These are phyloP conservation scores for Fraxinus cuspidata DNA, from an alignment of 257 asterid species.

Conservation along the genomic window DNA sequence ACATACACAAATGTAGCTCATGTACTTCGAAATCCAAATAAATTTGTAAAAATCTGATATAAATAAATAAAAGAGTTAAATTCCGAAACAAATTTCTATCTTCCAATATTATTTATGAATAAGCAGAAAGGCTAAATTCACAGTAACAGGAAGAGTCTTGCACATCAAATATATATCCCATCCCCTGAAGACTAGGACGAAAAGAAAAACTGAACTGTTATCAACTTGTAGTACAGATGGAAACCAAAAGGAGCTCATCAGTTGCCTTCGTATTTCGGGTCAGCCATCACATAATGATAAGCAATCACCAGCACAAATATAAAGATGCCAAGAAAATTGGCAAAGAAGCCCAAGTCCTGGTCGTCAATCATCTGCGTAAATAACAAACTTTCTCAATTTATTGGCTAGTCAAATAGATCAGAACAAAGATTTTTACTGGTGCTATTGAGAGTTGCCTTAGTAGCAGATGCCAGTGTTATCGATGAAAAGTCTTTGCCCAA, in stretches of 20 bases:
- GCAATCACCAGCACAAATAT: slow-evolving; percentile 82
- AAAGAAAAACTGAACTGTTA: slow-evolving; percentile 24
- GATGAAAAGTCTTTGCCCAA: neutral
- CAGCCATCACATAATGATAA: slow-evolving; percentile 90
- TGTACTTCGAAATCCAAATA: neutral
- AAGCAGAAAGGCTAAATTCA: slow-evolving; percentile 23
- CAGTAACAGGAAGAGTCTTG: slow-evolving; percentile 28
- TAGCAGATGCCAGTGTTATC: neutral
- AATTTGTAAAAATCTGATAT: neutral
- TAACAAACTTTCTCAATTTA: slow-evolving; percentile 14
- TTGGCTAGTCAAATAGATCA: neutral
- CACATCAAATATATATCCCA: slow-evolving; percentile 30
- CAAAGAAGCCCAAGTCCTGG: slow-evolving; percentile 93
- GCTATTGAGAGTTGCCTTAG: slow-evolving; percentile 1
- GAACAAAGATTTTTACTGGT: neutral
- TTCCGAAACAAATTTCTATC: neutral
- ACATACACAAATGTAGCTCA: neutral
- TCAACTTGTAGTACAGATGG: slow-evolving; percentile 10
- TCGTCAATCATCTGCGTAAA: slow-evolving; percentile 83
- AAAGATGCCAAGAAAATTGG: slow-evolving; percentile 93
- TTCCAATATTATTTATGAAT: slow-evolving; percentile 29
- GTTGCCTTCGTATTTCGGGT: slow-evolving; percentile 88
- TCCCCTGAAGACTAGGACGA: slow-evolving; percentile 28
- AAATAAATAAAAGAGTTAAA: neutral
- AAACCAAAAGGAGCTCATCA: slow-evolving; percentile 38